Base-by-base conservation (phyloP, 257 asterid genomes). In the Forsythia viridissima region DNA sequence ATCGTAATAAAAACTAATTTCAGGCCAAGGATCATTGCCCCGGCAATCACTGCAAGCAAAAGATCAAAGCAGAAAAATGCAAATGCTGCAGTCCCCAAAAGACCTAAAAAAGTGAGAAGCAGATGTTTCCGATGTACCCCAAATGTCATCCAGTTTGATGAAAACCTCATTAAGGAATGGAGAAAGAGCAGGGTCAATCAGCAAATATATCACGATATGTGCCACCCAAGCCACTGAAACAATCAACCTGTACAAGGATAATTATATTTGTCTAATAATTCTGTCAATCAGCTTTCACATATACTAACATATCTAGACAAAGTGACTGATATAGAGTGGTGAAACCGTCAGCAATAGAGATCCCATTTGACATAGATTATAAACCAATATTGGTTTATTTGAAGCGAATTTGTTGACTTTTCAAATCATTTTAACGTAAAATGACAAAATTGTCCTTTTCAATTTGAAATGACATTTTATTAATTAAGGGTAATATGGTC, bases 61-160 rank as follows among this genome's bases (percentile, higher is more conserved):
- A 96, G 97, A 82, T 96, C 93, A 91, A 96, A 92, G 91, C 99
- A 96, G 90, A n/a, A 96, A 96, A 96, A 93, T 21, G 99, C 99
- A 85, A 96, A 96, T 80, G 99, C 97, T 16, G 79, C 97, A 70
- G 99, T 96, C 20, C 99, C 99, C 88, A 96, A 88, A 63, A 96
- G 98, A 85, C 98, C 99, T 96, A 86, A 71, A 79, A 1, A 82
- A 71, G 44, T 39, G 65, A 79, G 48, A 55, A 16, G 36, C 3
- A 76, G 65, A 76, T 71, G 55, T 39, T 75, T 77, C 61, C 44
- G 2, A 20, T 40, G 84, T 91, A 96, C 99, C 99, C 99, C 99
- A 96, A 76, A 88, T 77, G 34, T 89, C 92, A 80, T 96, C 99
- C 88, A 96, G 78, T 82, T 90, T 93, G 92, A 96, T 89, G 88